Percentiles rank a stretch among this genome's conserved stretches.
Conservation (phyloP, 1,284 basidiomycete species). For the Trichosporon asahii region DNA sequence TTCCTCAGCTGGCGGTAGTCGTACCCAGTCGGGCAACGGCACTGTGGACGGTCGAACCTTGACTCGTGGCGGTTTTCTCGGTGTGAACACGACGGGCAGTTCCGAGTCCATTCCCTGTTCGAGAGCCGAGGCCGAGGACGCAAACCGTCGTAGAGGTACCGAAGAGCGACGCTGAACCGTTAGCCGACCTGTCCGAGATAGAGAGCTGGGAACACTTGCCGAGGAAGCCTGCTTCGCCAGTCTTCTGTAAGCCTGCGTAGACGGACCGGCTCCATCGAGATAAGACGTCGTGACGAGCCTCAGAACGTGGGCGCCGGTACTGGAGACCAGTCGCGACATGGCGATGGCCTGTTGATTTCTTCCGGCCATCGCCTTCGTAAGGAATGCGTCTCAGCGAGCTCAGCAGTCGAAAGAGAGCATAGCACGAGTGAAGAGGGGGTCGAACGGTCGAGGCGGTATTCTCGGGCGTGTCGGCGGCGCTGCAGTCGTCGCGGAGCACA, state of each 20-base stretch:
- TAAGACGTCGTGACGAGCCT: conserved; percentile 24
- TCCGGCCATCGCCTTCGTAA: conserved; percentile 26
- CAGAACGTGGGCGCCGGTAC: conserved; percentile 22
- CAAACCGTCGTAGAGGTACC: conserved; percentile 16
- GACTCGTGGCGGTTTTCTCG: neutral
- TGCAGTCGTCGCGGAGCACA: neutral
- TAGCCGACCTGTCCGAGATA: neutral
- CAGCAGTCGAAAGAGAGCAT: neutral
- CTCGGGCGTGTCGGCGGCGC: neutral
- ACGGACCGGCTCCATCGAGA: conserved; percentile 19
- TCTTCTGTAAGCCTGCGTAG: neutral
- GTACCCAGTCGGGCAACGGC: conserved; percentile 8
- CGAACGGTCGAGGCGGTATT: neutral
- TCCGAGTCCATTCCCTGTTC: neutral
- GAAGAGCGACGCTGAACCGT: neutral
- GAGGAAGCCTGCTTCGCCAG: conserved; percentile 4
- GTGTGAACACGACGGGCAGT: conserved; percentile 11
- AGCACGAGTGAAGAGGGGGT: neutral
- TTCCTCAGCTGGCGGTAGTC: neutral
- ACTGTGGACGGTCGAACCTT: neutral
- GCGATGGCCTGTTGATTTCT: conserved; percentile 21
- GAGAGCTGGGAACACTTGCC: neutral
- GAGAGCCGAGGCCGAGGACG: conserved; percentile 15
- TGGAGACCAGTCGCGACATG: conserved; percentile 23
- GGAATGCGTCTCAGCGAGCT: neutral